These are phyloP conservation scores for Viola pubescens DNA, from an alignment of 441 rosid species.

Conservation along the genomic window DNA sequence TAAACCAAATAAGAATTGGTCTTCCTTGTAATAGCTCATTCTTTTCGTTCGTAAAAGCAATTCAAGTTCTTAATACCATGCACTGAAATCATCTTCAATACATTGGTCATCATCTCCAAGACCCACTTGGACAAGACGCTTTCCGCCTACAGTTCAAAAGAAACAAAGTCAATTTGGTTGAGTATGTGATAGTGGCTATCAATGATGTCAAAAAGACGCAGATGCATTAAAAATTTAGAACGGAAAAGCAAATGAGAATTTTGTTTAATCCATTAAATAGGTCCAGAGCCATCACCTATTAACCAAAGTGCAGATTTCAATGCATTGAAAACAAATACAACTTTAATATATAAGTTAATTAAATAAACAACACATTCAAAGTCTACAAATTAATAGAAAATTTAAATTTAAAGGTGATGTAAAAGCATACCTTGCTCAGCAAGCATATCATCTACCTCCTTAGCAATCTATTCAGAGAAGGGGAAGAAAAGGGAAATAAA, in stretches of 20 bases:
- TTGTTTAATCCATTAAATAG: too few species aligned
- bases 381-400: background rate
- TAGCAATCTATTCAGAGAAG: conserved; percentile 51
- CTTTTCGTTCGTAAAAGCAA: conserved; percentile 4
- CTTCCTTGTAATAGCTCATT: background rate
- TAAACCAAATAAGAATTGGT: background rate
- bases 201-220: too few species aligned
- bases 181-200: too few species aligned
- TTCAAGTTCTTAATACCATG: conserved; percentile 50
- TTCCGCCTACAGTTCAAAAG: conserved; percentile 54
- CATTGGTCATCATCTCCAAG: conserved; percentile 99
- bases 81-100: conserved; percentile 91
- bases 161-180: too few species aligned
- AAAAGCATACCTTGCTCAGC: conserved; percentile 62
- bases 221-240: too few species aligned
- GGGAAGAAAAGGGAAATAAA: background rate
- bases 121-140: conserved; percentile 72
- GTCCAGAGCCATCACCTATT: too few species aligned
- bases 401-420: background rate
- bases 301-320: too few species aligned
- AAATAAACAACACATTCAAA: background rate
- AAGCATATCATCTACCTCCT: conserved; percentile 68
- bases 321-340: too few species aligned
- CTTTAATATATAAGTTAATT: background rate
- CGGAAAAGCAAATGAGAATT: too few species aligned